phyloP scores from a whole-genome alignment of 2,329 filamentous ascomycete genomes.

The Diplodia mutila region DNA sequence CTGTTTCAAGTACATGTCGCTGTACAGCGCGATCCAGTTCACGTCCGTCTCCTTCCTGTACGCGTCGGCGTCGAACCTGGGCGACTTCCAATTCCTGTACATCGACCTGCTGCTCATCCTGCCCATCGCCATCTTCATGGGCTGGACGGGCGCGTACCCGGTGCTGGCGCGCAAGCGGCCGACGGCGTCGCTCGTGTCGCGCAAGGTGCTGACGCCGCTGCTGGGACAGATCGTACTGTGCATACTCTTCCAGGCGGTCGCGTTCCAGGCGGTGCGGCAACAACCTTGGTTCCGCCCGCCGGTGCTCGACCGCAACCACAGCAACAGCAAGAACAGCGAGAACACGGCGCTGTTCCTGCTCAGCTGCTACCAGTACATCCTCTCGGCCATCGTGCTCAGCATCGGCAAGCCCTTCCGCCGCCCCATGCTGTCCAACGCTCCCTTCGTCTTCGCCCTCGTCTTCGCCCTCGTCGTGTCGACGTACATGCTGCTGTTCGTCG shows the following conservation, averaged over 20 bases:
- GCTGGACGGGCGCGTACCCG: slow-evolving; percentile 86
- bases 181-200: slow-evolving; percentile 86
- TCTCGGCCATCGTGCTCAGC: slow-evolving; percentile 85
- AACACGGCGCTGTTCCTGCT: slow-evolving; percentile 90
- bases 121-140: slow-evolving; percentile 98
- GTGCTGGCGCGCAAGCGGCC: slow-evolving; percentile 81
- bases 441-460: slow-evolving; percentile 61
- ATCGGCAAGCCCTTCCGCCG: slow-evolving; percentile 91
- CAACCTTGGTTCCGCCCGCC: slow-evolving; percentile 89
- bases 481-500: slow-evolving; percentile 73
- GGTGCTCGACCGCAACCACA: slow-evolving; percentile 73
- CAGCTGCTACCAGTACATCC: slow-evolving; percentile 93
- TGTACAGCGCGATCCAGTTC: slow-evolving; percentile 99
- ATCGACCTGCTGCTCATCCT: slow-evolving; percentile 92
- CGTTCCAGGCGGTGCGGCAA: slow-evolving; percentile 72
- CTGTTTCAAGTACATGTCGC: slow-evolving; percentile 99
- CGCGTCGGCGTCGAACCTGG: slow-evolving; percentile 88
- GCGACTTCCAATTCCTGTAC: slow-evolving; percentile 97
- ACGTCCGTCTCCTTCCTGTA: slow-evolving; percentile 96
- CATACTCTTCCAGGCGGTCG: slow-evolving; percentile 74
- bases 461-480: slow-evolving; percentile 67
- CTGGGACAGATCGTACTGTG: slow-evolving; percentile 86
- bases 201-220: slow-evolving; percentile 87
- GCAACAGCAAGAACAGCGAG: slow-evolving; percentile 87
- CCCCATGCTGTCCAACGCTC: slow-evolving; percentile 71